A percentile compares a stretch with the other conserved stretches of the same genome.
Conservation (phyloP, 441 rosid species). For the Dalechampia spathulata region DNA sequence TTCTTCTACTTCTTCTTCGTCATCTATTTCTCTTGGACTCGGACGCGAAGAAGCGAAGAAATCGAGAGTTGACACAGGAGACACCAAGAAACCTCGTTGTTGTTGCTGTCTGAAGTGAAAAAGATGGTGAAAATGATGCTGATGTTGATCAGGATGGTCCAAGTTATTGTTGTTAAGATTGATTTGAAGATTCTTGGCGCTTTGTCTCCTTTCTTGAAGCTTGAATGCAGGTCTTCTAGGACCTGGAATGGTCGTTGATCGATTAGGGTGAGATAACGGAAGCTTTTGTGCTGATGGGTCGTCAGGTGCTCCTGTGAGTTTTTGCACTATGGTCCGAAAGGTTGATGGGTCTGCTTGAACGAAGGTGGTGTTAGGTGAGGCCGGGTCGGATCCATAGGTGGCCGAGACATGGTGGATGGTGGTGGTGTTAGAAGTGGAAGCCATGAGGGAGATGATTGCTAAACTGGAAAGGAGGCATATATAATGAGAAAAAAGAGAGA, state of each 20-base stretch:
- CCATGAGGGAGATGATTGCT: slow-evolving; percentile 19
- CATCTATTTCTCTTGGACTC: slow-evolving; percentile 12
- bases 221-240: slow-evolving; percentile 46
- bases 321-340: slow-evolving; percentile 76
- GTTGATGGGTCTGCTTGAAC: slow-evolving; percentile 81
- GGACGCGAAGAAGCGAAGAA: slow-evolving; percentile 33
- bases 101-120: slow-evolving; percentile 21
- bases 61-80: slow-evolving; percentile 74
- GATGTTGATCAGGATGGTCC: slow-evolving; percentile 13
- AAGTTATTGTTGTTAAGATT: slow-evolving; percentile 26
- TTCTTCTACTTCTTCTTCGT: slow-evolving; percentile 30
- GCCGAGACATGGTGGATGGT: too few relatives aligned
- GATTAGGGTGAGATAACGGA: slow-evolving; percentile 32
- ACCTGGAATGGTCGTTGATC: slow-evolving; percentile 17
- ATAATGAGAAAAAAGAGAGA: too few relatives aligned
- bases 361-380: slow-evolving; percentile 59
- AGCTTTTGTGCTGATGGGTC: slow-evolving; percentile 41
- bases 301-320: slow-evolving; percentile 66
- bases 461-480: too few relatives aligned
- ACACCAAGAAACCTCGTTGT: slow-evolving; percentile 36
- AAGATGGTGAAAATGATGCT: slow-evolving; percentile 10
- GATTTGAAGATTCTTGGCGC: slow-evolving; percentile 59
- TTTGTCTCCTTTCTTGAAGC: slow-evolving; percentile 75
- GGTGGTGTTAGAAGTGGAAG: slow-evolving; percentile 23
- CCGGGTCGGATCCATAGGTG: slow-evolving; percentile 39